Evolutionary conservation across 805 yeast genomes (phyloP), one percentile per base, ranked within the genome.

Genomic region (Kuraishia ogatae): DNA sequence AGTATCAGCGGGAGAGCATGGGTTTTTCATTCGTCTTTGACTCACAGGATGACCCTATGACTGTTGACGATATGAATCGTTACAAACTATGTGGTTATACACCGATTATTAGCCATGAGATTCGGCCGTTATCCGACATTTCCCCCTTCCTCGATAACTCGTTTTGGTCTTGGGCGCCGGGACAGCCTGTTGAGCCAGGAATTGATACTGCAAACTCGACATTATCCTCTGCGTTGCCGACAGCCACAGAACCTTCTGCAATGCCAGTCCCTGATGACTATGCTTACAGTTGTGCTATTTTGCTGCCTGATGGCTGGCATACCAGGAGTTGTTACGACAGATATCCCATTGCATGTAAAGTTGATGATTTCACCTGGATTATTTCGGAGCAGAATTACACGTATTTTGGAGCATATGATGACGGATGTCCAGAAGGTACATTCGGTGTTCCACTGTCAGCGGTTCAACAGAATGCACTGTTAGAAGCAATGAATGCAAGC

Each of bases 151-250:
- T 78, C 13, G 64, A 71, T 17, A 50, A 63, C 17, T 68, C 78
- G 0, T 56, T 79, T 43, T 91, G 97, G 97, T 79, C 93, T 1
- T 91, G 97, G 97, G 79, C 76, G 0, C 63, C 74, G 0, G 66
- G 69, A 10, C 80, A 85, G 62, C 94, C 94, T 1, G 56, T 60
- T 49, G 11, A 57, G 20, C 53, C 59, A 2, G 50, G 52, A n/a
- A 53, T 58, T 1, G 49, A n/a, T 6, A 52, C 60, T 39, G 53
- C 48, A 52, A 50, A n/a, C 28, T 20, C 11, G n/a, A 50, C 53
- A 17, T n/a, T 6, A 2, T 2, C 23, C 39, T 20, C 29, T 11
- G 21, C 11, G 11, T 13, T 6, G n/a, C 28, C 19, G 47, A 7
- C 17, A 3, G 7, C 29, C 43, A 50, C 51, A 29, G 43, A 50